Evolutionary conservation across 2,329 filamentous ascomycete genomes (phyloP).

Genomic region (Colletotrichum limetticola): DNA sequence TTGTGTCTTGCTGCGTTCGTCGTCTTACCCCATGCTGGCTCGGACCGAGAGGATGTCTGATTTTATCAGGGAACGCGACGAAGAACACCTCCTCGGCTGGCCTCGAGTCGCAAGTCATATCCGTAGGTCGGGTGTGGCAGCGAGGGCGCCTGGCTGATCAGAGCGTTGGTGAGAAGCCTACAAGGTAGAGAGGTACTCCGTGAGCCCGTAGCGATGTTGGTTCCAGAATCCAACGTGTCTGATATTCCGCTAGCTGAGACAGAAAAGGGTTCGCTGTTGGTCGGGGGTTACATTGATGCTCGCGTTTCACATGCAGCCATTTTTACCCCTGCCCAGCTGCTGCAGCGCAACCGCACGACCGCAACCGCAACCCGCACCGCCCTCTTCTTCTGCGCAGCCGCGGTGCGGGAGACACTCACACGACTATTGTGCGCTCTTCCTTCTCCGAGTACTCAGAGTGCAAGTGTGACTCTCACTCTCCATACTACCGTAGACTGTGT

Average conservation of each 20-base stretch:
- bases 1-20: background rate
- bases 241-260: conserved; percentile 9
- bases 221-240: conserved; percentile 34
- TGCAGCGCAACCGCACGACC: background rate
- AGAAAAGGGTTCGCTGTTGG: background rate
- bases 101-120: background rate
- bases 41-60: background rate
- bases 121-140: background rate
- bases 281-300: background rate
- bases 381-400: background rate
- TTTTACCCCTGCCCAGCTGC: background rate
- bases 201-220: conserved; percentile 8
- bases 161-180: background rate
- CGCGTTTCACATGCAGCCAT: background rate
- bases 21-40: background rate
- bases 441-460: background rate
- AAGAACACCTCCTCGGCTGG: background rate
- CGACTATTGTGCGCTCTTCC: background rate
- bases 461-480: too few relatives aligned
- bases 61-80: background rate
- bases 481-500: too few relatives aligned
- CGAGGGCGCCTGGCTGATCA: background rate
- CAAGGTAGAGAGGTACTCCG: too few relatives aligned
- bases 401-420: background rate
- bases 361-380: background rate